Base-by-base conservation (phyloP, 805 yeast genomes). In the Metschnikowia drakensbergensis region DNA sequence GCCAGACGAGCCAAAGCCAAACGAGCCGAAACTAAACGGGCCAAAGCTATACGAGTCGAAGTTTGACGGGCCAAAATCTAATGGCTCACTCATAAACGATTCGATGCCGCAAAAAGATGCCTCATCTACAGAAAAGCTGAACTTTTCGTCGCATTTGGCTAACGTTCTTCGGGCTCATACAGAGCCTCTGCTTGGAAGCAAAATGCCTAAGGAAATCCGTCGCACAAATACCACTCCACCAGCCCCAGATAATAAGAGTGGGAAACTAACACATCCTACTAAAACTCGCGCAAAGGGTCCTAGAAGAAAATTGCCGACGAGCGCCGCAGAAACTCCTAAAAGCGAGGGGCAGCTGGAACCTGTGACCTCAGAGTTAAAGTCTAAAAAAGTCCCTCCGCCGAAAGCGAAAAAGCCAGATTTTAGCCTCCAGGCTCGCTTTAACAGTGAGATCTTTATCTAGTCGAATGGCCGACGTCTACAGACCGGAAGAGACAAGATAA, bases 221-320 rank as follows among this genome's bases (percentile, higher is more conserved):
- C 48, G 57, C 27, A 42, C 55, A 6, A 37, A 33, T 7, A 49
- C 57, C 1, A 38, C 33, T 3, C 46, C 54, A 4, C 49, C 45
- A 23, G 33, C 46, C 13, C 3, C 42, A n/a, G 23, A n/a, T 13
- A 22, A 30, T 29, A 23, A 32, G 5, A 45, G 22, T 11, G 39
- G 30, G 10, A 68, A 67, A 37, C 61, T 79, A 40, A 63, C 63
- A 0, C 82, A 79, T 58, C 61, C 74, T 2, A 78, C 70, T 39
- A 80, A 79, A 55, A 48, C 61, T 0, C 63, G 84, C 46, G 65
- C 81, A 13, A 73, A 66, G 47, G 84, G 84, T 0, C 84, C 84
- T 0, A 76, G 71, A 56, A 62, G 83, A 52, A 64, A 75, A 43
- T 63, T 75, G 17, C 82, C 83, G 1, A 66, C 67, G 23, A 42